phyloP scores from a whole-genome alignment of 805 yeast genomes.

The Saccharomyces eubayanus region DNA sequence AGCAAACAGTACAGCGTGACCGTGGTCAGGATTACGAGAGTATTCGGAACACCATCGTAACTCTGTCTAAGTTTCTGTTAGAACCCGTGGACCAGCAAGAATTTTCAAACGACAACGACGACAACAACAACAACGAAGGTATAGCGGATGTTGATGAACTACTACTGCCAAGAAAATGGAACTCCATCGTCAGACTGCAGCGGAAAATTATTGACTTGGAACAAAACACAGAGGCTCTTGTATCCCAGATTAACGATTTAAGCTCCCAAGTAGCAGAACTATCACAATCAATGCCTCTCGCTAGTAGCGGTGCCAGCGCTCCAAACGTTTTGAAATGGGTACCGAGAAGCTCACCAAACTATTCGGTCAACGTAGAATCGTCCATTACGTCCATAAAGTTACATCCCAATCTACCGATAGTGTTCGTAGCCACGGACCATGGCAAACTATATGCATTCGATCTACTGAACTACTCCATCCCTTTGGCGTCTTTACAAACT shows the following conservation, averaged over 20 bases:
- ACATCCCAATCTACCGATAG: constrained; percentile 65
- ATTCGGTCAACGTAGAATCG: constrained; percentile 49
- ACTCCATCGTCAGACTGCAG: constrained; percentile 74
- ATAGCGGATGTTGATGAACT: neutral
- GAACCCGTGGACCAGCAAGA: constrained; percentile 5
- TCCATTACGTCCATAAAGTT: constrained; percentile 55
- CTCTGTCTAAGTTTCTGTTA: neutral
- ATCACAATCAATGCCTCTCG: neutral
- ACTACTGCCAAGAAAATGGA: constrained; percentile 58
- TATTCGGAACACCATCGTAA: neutral
- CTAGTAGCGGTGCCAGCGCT: neutral
- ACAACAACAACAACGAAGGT: neutral
- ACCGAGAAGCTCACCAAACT: constrained; percentile 41
- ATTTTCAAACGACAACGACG: neutral
- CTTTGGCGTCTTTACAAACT: constrained; percentile 58
- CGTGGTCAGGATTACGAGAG: neutral
- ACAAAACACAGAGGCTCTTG: constrained; percentile 41
- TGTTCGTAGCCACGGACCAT: constrained; percentile 61
- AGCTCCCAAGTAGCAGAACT: constrained; percentile 19
- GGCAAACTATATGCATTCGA: constrained; percentile 74
- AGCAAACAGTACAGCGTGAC: neutral
- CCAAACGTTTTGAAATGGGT: constrained; percentile 42
- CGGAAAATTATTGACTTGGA: constrained; percentile 65
- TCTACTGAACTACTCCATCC: constrained; percentile 46
- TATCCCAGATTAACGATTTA: constrained; percentile 35